Percentiles rank a stretch among this genome's conserved stretches.
phyloP scores from a whole-genome alignment of 176 grass and related monocot species.

The Phragmites australis region DNA sequence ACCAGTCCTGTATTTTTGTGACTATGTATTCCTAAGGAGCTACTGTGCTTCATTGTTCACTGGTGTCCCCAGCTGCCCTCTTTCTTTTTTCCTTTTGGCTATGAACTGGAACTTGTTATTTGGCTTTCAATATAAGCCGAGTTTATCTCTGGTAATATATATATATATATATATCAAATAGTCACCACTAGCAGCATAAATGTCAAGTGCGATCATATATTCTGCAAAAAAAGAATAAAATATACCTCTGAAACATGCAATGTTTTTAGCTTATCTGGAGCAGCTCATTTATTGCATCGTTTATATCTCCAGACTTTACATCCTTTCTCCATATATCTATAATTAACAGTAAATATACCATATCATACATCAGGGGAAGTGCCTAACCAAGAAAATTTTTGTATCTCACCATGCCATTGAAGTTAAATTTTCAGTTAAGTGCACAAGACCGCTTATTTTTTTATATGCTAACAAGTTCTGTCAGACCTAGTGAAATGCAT shows the following conservation, averaged over 20 bases:
- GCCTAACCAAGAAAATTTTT: not conserved
- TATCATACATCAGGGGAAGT: slow-evolving; percentile 8
- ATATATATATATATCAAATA: too few species aligned
- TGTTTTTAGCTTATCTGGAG: slow-evolving; percentile 57
- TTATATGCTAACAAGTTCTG: slow-evolving; percentile 3
- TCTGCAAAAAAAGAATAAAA: not conserved
- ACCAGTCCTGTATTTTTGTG: too few species aligned
- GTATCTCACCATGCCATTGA: not conserved
- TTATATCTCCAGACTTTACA: slow-evolving; percentile 62
- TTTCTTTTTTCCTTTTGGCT: too few species aligned
- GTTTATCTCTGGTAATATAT: too few species aligned
- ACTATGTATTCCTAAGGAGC: too few species aligned
- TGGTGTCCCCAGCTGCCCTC: too few species aligned
- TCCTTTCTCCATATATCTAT: slow-evolving; percentile 97
- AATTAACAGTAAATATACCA: slow-evolving; percentile 24
- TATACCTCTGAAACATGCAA: slow-evolving; percentile 73
- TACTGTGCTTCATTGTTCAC: too few species aligned
- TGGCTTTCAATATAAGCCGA: too few species aligned
- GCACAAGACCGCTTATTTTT: not conserved
- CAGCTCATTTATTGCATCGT: slow-evolving; percentile 52
- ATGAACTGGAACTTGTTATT: too few species aligned
- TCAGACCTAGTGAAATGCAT: slow-evolving; percentile 9
- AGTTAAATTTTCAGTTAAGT: not conserved
- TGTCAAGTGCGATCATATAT: not conserved
- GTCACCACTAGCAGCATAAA: not conserved